Conservation (phyloP, 192 early-diverging fungal genomes). For the Irineochytrium annulatum region DNA sequence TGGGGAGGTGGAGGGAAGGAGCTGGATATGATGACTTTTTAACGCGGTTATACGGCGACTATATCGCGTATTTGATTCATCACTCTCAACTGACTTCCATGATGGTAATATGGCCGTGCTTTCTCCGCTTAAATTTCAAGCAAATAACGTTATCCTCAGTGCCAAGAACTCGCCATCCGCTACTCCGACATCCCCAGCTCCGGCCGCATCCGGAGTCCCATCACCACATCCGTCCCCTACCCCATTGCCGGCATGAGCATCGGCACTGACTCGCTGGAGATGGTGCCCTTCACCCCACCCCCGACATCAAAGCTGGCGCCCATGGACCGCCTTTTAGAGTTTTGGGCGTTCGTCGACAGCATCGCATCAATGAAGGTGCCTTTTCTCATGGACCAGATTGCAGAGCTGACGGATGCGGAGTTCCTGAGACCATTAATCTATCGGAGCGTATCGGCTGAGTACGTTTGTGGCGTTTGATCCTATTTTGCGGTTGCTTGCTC, state of each 20-base stretch:
- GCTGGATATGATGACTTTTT: background rate
- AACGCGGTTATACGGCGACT: conserved; percentile 3
- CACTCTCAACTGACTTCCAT: background rate
- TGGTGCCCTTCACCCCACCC: background rate
- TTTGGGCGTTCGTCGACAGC: background rate
- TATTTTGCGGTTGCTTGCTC: too few species aligned
- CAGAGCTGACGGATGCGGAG: background rate
- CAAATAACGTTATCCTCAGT: background rate
- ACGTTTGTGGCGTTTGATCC: background rate
- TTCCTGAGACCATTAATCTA: background rate
- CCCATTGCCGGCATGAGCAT: background rate
- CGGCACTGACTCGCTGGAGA: background rate
- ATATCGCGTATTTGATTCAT: background rate
- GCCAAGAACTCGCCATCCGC: background rate
- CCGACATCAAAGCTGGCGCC: background rate
- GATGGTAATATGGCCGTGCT: too few species aligned
- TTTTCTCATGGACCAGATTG: background rate
- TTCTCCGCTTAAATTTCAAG: background rate
- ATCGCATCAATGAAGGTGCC: background rate
- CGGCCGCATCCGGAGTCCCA: background rate
- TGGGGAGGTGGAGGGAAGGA: background rate
- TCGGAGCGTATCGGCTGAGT: background rate
- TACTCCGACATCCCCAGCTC: background rate
- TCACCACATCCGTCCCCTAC: background rate
- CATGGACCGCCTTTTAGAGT: background rate